Base-by-base conservation (phyloP, 192 early-diverging fungal species). In the Umbelopsis vinacea region DNA sequence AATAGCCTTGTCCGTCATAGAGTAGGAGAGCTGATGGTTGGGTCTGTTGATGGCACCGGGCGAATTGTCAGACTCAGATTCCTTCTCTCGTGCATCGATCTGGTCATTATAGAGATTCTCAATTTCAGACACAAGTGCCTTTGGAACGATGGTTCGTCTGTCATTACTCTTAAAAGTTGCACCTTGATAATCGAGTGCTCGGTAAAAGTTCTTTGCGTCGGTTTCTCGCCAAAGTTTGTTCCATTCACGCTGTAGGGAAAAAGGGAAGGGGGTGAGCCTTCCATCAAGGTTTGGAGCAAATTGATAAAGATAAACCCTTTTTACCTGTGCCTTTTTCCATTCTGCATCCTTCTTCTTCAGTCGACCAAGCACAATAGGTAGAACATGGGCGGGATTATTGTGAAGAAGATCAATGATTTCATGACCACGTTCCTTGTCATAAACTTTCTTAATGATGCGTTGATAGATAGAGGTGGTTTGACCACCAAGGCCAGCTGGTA, bases 261-360 rank as follows among this genome's bases (percentile, higher is more conserved):
- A 29, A 1, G 15, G 38, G 40, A 38, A 4, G 40, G 2, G 40
- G 52, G 33, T 46, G 38, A 38, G 19, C 17, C 3, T 15, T 1
- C n/a, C 29, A 29, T 29, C 29, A 29, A 29, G 29, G 29, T 29
- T 29, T n/a, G n/a, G 29, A 3, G 29, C 29, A 29, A 2, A 3
- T 29, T 29, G 29, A 3, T 5, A 12, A 33, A 46, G 14, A 33
- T 3, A 21, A 21, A 26, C 50, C n/a, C n/a, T n/a, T n/a, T n/a
- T 69, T 81, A 92, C 90, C 84, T 93, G 92, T 17, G 92, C 82
- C 15, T 90, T 76, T 71, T 93, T 93, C 97, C 97, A 99, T 79
- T 99, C 97, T 70, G 98, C 96, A 77, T 98, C 96, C 81, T 99
- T 99, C 74, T 96, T 94, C 84, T 96, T 97, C 19, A 99, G 85